Base-by-base conservation (phyloP, 2,329 filamentous ascomycete species). In the Parascedosporium putredinis region DNA sequence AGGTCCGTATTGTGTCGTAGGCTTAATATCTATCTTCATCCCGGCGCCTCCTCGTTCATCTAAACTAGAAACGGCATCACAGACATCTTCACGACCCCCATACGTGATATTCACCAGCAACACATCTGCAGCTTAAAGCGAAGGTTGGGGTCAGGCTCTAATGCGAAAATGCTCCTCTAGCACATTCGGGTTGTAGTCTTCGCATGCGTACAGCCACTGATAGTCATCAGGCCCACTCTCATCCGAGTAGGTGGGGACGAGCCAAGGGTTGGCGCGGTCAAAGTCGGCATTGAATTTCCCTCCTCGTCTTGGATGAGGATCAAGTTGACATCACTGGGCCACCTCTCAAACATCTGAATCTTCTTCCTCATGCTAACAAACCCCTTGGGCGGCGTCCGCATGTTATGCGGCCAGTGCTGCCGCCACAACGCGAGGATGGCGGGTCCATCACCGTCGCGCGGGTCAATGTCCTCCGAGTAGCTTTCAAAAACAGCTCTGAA, bases 341-440 rank as follows among this genome's bases (percentile, higher is more conserved):
- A 42, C 38, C 38, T 20, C 10, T 42, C 38, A 42, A 42, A 42
- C 38, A 42, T 42, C 20, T 42, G 38, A 9, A 42, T 42, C 38
- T 22, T 42, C 38, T 42, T 42, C 38, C 38, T 16, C 38, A 42
- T 42, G 18, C 38, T 22, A 20, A 20, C 38, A 20, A 42, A 42
- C n/a, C 38, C 38, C 38, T 42, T 42, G 8, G 38, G 38, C 8
- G 18, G 38, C 8, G 38, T 42, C 16, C 38, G 18, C 38, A 42
- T 42, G 38, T 20, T 42, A 14, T 42, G 38, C 20, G 38, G 38
- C 38, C 38, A 42, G 38, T 42, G 23, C 38, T 42, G 38, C n/a
- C 23, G 20, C 38, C 38, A 42, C 4, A 42, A 10, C 12, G 20
- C 20, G 16, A 42, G 8, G 6, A 42, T 4, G 3, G 16, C 38